Evolutionary conservation across 352 stramenopile genomes (phyloP).

Genomic region (Aphanomyces cochlioides): DNA sequence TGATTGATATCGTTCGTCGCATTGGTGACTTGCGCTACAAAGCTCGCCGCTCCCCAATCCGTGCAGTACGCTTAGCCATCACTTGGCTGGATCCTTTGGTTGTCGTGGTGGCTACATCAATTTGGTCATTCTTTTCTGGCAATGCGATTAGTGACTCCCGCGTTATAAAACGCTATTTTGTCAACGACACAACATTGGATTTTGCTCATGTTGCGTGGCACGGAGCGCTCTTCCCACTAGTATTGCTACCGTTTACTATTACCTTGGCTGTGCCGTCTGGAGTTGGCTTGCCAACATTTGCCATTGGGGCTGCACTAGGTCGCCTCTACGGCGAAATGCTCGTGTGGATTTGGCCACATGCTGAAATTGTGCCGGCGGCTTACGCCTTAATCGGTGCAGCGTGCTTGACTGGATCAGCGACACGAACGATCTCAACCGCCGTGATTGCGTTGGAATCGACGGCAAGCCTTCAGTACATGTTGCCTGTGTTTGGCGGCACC

Average conservation of each 20-base stretch:
- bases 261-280: slow-evolving; percentile 76
- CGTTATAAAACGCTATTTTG: background rate
- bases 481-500: slow-evolving; percentile 70
- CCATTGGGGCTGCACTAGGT: slow-evolving; percentile 71
- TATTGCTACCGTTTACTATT: slow-evolving; percentile 76
- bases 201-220: background rate
- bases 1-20: background rate
- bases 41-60: slow-evolving; percentile 46
- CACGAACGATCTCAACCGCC: slow-evolving; percentile 69
- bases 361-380: slow-evolving; percentile 46
- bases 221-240: slow-evolving; percentile 41
- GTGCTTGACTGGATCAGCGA: slow-evolving; percentile 62
- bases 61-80: slow-evolving; percentile 55
- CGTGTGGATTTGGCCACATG: slow-evolving; percentile 36
- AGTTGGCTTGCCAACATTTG: slow-evolving; percentile 82
- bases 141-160: slow-evolving; percentile 35
- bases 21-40: background rate
- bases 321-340: slow-evolving; percentile 70
- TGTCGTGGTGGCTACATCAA: slow-evolving; percentile 53
- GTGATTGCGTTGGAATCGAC: slow-evolving; percentile 87
- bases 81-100: slow-evolving; percentile 71
- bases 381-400: slow-evolving; percentile 79
- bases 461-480: slow-evolving; percentile 65
- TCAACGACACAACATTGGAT: background rate
- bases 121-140: slow-evolving; percentile 64